These are phyloP conservation scores for Rhododendron ferrugineum DNA, from an alignment of 148 eudicot genomes.

Conservation along the genomic window DNA sequence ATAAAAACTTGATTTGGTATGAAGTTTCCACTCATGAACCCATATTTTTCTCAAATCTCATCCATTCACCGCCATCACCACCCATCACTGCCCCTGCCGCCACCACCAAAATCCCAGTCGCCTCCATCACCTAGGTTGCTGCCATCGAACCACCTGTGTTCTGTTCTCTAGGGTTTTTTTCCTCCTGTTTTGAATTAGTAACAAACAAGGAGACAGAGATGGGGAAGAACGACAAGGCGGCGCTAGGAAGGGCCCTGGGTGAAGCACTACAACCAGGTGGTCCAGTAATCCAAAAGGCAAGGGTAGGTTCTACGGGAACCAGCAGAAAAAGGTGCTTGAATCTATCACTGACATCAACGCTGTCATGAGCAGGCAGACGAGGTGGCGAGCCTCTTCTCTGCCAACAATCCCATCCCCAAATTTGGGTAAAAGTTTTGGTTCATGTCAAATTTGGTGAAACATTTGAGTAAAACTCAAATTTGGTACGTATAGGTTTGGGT, in stretches of 20 bases:
- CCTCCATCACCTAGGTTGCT: no score
- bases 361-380: conserved; percentile 80
- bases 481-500: no score
- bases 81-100: no score
- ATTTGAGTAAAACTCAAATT: no score
- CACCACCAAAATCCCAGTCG: no score
- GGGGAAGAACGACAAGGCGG: conserved; percentile 82
- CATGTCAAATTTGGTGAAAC: no score
- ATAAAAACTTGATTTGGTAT: no score
- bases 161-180: not conserved
- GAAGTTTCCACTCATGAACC: no score
- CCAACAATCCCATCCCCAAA: conserved; percentile 41
- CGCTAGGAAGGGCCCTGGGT: conserved; percentile 80
- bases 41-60: no score
- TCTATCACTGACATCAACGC: conserved; percentile 84
- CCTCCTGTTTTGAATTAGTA: not conserved
- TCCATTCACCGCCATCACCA: no score
- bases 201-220: conserved; percentile 18
- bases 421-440: no score
- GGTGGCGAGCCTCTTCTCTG: conserved; percentile 51
- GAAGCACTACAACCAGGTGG: conserved; percentile 83
- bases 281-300: conserved; percentile 66
- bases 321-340: conserved; percentile 60
- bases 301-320: conserved; percentile 42
- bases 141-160: no score